Evolutionary conservation across 1,139 yeast species (phyloP), one percentile per base, ranked within the genome.

Genomic region (Yamadazyma friedrichii): DNA sequence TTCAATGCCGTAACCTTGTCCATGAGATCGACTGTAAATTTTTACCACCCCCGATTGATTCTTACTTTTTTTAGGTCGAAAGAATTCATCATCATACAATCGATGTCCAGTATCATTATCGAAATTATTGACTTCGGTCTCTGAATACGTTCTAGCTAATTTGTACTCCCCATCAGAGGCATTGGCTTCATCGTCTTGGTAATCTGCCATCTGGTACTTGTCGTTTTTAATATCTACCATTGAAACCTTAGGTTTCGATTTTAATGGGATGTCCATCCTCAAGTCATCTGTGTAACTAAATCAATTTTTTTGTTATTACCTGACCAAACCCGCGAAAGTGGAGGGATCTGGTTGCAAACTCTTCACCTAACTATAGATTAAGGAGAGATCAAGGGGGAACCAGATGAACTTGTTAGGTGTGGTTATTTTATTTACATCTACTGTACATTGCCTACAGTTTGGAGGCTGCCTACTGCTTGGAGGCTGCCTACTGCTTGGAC

Each of bases 121-220:
- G 53, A 76, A 79, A 47, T 77, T 76, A 38, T 71, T 70, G 42
- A 71, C 70, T 49, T 79, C 84, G 10, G 74, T 70, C 45, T 78
- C 84, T 3, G 84, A 78, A 51, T 74, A 78, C 0, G 80, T 74
- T 46, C 82, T 63, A 2, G 74, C 60, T 36, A 74, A 52, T 44
- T 56, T 57, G 39, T 56, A 59, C 35, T 37, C 43, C n/a, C 15
- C 28, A 10, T 31, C 35, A 15, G 24, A 16, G 8, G 22, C 34
- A 12, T 33, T 22, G 11, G 30, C 34, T 25, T 33, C 38, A 9
- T 17, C n/a, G 6, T 36, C 38, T 24, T 30, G 31, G 5, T 28
- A 22, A 11, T 24, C 33, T 6, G 15, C 11, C 15, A 47, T 35
- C 26, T 39, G 46, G 36, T 62, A 63, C 39, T 55, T 59, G 32